phyloP scores from a whole-genome alignment of 139 green algal genomes.

The Mesotaenium endlicherianum region DNA sequence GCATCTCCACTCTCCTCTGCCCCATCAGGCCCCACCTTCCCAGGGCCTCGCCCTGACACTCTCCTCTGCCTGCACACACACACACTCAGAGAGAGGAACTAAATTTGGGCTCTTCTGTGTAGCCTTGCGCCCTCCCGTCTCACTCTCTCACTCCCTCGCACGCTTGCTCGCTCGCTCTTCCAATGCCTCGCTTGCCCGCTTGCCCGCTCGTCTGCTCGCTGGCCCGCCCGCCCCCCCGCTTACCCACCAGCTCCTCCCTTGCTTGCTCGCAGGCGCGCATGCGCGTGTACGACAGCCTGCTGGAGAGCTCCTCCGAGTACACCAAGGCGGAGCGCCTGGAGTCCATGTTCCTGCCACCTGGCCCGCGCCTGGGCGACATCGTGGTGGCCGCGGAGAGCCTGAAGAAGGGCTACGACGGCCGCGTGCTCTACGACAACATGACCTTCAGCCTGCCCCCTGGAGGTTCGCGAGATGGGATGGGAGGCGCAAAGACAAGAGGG shows the following conservation, averaged over 20 bases:
- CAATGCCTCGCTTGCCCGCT: background rate
- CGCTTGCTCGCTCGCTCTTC: background rate
- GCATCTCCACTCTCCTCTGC: background rate
- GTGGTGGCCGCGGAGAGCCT: slow-evolving; percentile 41
- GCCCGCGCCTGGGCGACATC: slow-evolving; percentile 64
- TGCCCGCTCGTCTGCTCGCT: background rate
- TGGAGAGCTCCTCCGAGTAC: slow-evolving; percentile 16
- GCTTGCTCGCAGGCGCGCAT: slow-evolving; percentile 3
- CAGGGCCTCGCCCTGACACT: no score
- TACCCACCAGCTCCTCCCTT: background rate
- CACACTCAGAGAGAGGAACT: no score
- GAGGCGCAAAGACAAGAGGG: no score
- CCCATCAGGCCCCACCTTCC: background rate
- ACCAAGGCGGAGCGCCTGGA: slow-evolving; percentile 57
- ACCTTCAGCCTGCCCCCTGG: slow-evolving; percentile 59
- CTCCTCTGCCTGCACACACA: no score
- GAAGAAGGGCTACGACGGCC: slow-evolving; percentile 42
- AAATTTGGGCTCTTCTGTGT: no score
- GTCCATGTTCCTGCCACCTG: slow-evolving; percentile 73
- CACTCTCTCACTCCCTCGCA: background rate
- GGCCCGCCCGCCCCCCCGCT: background rate
- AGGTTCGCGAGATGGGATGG: background rate
- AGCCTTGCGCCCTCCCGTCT: background rate
- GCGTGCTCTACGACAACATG: slow-evolving; percentile 58
- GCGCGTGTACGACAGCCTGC: slow-evolving; percentile 3